Conservation (phyloP, 2,329 filamentous ascomycete species). For the Elsinoe arachidis region DNA sequence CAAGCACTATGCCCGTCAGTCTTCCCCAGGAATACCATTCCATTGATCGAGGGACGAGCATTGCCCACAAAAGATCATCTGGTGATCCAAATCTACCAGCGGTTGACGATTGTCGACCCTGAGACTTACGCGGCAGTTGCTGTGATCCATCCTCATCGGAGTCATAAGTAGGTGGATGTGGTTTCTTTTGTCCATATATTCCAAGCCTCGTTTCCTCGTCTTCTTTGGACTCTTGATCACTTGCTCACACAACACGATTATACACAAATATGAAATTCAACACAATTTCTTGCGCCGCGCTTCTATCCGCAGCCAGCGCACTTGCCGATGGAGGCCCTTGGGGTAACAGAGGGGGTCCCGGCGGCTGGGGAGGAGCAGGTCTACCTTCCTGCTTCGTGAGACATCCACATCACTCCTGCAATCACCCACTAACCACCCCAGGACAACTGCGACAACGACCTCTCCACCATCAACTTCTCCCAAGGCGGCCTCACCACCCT, state of each 20-base stretch:
- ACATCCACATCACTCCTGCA: neutral
- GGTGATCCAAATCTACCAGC: neutral
- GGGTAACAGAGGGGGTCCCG: neutral
- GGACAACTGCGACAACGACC: neutral
- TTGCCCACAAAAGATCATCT: neutral
- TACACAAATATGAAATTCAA: neutral
- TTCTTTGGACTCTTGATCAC: neutral
- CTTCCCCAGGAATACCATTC: neutral
- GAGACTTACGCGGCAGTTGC: neutral
- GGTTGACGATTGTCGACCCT: neutral
- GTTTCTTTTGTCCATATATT: neutral
- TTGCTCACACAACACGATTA: neutral
- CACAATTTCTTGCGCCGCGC: neutral
- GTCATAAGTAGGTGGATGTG: neutral
- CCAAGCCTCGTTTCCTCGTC: neutral
- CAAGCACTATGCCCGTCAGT: neutral
- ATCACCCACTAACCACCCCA: neutral
- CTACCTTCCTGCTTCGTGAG: neutral
- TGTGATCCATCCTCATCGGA: neutral
- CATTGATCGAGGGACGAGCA: neutral
- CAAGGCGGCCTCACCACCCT: slow-evolving; percentile 11
- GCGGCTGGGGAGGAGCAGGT: neutral
- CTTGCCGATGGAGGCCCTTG: neutral
- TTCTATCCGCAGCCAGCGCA: neutral
- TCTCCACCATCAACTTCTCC: neutral